Evolutionary conservation across 108 stramenopile genomes (phyloP).

Genomic region (Skeletonema tropicum): DNA sequence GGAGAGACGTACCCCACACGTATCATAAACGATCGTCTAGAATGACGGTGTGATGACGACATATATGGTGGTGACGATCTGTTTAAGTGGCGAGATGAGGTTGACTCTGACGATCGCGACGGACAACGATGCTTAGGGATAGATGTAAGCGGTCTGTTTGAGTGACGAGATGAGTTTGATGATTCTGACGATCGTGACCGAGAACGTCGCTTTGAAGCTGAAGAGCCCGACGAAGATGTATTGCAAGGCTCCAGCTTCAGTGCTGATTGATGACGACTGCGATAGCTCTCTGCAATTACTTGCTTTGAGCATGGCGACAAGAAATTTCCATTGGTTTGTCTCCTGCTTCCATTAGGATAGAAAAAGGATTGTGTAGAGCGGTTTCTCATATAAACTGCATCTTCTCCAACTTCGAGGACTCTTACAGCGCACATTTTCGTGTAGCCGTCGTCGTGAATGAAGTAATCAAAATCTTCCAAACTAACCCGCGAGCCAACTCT

Average conservation of each 20-base stretch:
- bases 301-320: background rate
- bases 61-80: background rate
- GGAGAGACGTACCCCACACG: no score
- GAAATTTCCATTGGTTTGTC: background rate
- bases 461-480: background rate
- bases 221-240: background rate
- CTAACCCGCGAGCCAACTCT: background rate
- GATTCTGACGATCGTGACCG: constrained; percentile 1
- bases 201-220: background rate
- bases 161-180: background rate
- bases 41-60: background rate
- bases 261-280: background rate
- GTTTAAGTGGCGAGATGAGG: no score
- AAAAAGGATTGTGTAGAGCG: background rate
- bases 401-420: background rate
- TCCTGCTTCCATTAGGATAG: background rate
- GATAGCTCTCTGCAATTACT: background rate
- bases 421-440: background rate
- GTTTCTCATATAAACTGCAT: background rate
- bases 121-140: background rate
- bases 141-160: background rate
- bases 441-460: background rate
- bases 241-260: background rate
- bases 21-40: no score
- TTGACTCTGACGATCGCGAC: background rate